Evolutionary conservation across 192 early-diverging fungal species (phyloP).

Genomic region (Backusella australiensis): DNA sequence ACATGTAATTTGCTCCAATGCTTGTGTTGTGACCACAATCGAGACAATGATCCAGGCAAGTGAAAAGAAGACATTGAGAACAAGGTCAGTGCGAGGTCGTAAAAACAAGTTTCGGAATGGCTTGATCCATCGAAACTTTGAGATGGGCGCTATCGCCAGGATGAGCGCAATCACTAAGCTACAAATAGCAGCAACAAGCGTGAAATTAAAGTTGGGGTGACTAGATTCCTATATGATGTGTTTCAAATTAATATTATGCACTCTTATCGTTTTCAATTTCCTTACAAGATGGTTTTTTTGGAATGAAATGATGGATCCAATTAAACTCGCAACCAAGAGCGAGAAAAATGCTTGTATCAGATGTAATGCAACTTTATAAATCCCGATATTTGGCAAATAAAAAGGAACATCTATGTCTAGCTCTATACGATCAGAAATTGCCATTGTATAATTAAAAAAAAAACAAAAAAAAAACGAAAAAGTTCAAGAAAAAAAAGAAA

Average conservation of each 20-base stretch:
- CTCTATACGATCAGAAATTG: neutral
- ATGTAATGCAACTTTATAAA: neutral
- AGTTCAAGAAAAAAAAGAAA: neutral
- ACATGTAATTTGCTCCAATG: neutral
- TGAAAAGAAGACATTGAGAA: neutral
- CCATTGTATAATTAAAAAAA: neutral
- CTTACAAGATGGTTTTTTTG: neutral
- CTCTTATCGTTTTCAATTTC: too few species aligned
- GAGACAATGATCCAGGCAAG: slow-evolving; percentile 4
- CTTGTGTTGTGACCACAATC: neutral
- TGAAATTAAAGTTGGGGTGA: neutral
- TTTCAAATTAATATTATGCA: neutral
- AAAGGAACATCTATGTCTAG: neutral
- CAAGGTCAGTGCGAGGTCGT: neutral
- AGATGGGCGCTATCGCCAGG: neutral
- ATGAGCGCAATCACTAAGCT: neutral
- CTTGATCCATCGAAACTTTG: neutral
- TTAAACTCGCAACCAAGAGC: neutral
- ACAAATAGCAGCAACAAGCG: neutral
- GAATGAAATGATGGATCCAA: neutral
- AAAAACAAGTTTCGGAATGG: slow-evolving; percentile 1
- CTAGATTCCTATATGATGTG: neutral
- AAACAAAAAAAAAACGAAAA: neutral
- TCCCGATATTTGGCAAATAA: neutral
- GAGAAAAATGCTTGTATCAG: neutral